Percentiles rank a stretch among this genome's conserved stretches.
These are phyloP conservation scores for Acacia concinna DNA, from an alignment of 331 rosid species.

Conservation along the genomic window DNA sequence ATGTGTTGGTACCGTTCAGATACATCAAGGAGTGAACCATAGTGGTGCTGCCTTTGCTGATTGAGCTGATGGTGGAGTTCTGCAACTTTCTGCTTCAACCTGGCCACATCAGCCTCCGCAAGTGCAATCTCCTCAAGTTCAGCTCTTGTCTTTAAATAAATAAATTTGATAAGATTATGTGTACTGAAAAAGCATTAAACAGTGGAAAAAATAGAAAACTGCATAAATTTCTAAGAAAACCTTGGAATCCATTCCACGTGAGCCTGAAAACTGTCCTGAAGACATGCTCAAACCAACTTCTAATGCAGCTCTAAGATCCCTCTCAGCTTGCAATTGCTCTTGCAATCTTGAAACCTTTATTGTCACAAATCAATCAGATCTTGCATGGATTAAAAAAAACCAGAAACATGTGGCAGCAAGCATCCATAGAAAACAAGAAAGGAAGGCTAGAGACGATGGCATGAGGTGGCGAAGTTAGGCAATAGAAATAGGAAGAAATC, in stretches of 20 bases:
- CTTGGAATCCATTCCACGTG: constrained; percentile 97
- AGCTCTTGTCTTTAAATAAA: constrained; percentile 80
- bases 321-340: constrained; percentile 99
- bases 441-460: not conserved
- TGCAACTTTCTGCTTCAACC: constrained; percentile 98
- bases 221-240: constrained; percentile 33
- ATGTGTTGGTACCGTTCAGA: constrained; percentile 81
- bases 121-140: constrained; percentile 99
- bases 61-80: constrained; percentile 98
- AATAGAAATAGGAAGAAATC: not conserved
- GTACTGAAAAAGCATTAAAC: constrained; percentile 22
- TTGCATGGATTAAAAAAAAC: not conserved
- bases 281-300: constrained; percentile 99
- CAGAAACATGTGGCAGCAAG: not conserved
- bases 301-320: constrained; percentile 99
- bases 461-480: not conserved
- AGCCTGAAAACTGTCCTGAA: constrained; percentile 81
- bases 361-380: constrained; percentile 37
- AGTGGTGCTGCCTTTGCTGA: constrained; percentile 93
- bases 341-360: constrained; percentile 93
- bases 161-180: constrained; percentile 43
- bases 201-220: not conserved
- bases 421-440: constrained; percentile 13
- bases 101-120: constrained; percentile 98
- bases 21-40: constrained; percentile 85